A percentile compares a stretch with the other conserved stretches of the same genome.
Conservation (phyloP, 148 eudicot genomes). For the Salicornia ramosissima region DNA sequence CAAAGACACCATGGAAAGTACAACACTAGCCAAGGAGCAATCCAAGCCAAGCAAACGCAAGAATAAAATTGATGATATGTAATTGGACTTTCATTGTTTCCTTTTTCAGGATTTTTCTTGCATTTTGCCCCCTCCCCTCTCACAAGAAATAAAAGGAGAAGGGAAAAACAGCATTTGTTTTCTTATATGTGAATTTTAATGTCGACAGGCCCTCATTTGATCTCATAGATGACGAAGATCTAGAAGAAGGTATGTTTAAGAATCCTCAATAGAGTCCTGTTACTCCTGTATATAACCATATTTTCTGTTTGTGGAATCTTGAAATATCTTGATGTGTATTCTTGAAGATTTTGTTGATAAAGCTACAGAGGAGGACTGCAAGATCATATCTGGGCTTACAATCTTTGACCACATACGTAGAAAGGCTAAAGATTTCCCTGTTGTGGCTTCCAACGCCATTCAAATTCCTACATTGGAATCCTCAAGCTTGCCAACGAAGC, state of each 20-base stretch:
- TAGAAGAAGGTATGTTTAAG: constrained; percentile 49
- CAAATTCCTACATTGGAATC: constrained; percentile 45
- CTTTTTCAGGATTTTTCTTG: not conserved
- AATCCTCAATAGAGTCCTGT: constrained; percentile 4
- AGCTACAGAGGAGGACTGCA: constrained; percentile 60
- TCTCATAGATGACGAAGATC: constrained; percentile 74
- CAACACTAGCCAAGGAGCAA: constrained; percentile 31
- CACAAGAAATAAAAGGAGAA: too few species aligned
- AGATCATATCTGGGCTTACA: constrained; percentile 53
- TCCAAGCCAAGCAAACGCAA: constrained; percentile 29
- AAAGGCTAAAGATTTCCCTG: constrained; percentile 75
- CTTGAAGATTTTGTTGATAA: constrained; percentile 34
- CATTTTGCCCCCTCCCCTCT: not conserved
- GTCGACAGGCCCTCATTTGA: constrained; percentile 77
- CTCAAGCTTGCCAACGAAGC: constrained; percentile 43
- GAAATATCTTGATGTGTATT: constrained; percentile 11
- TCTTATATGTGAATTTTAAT: not conserved
- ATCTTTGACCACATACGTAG: constrained; percentile 84
- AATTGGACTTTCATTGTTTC: constrained; percentile 16
- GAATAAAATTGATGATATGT: constrained; percentile 38
- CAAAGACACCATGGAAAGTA: constrained; percentile 38
- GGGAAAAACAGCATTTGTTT: not conserved
- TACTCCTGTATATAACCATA: too few species aligned
- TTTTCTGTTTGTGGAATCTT: constrained; percentile 9
- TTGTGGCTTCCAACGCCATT: constrained; percentile 36